Percentiles rank a stretch among this genome's conserved stretches.
Conservation (phyloP, 2,329 filamentous ascomycete species). For the Cladobotryum mycophilum region DNA sequence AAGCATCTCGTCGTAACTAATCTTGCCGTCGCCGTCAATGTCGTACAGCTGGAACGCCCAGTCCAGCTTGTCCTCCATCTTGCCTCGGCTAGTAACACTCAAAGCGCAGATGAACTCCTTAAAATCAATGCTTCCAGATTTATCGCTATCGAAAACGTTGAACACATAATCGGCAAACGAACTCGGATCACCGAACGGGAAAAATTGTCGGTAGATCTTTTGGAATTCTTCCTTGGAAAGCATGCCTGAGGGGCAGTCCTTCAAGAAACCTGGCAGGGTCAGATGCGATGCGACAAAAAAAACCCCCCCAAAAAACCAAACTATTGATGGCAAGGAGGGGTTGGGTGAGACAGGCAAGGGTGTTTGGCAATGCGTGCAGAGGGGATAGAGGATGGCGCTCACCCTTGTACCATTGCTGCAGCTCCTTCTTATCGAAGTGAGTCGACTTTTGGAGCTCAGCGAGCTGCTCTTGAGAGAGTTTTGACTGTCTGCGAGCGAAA, state of each 20-base stretch:
- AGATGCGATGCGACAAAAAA: background rate
- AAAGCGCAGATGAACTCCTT: constrained; percentile 99
- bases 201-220: constrained; percentile 99
- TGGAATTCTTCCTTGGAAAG: constrained; percentile 98
- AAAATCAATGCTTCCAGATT: constrained; percentile 96
- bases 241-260: constrained; percentile 95
- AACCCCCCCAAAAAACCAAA: background rate
- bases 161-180: constrained; percentile 99
- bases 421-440: constrained; percentile 98
- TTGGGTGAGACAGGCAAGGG: background rate
- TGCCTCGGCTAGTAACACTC: constrained; percentile 91
- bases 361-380: constrained; percentile 1
- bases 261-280: constrained; percentile 70
- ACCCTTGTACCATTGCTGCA: constrained; percentile 99
- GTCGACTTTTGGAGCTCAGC: constrained; percentile 92
- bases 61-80: constrained; percentile 99
- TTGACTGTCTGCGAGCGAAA: constrained; percentile 69
- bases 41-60: constrained; percentile 99
- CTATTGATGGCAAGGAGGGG: background rate
- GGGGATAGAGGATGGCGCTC: constrained; percentile 22
- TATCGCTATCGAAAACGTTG: constrained; percentile 97
- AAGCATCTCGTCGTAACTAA: constrained; percentile 98
- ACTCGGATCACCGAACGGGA: constrained; percentile 94
- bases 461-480: constrained; percentile 94
- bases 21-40: constrained; percentile 98